Evolutionary conservation across 129 eudicot genomes (phyloP).

Genomic region (Escallonia rubra): DNA sequence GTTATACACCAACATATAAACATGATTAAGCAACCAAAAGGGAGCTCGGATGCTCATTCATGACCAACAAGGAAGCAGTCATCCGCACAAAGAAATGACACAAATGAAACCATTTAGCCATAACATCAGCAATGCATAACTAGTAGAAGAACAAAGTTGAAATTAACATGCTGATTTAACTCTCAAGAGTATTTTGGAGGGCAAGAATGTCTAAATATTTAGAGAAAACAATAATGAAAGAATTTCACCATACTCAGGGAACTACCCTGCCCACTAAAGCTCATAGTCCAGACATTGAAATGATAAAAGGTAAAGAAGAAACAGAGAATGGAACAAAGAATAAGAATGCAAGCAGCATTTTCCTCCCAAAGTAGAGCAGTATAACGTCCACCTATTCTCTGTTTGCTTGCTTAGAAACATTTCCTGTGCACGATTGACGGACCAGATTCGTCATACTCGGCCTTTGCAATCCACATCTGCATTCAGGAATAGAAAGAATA

Average conservation of each 20-base stretch:
- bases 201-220: background rate
- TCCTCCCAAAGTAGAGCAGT: constrained; percentile 8
- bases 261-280: background rate
- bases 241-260: background rate
- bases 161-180: too few relatives aligned
- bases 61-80: too few relatives aligned
- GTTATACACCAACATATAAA: too few relatives aligned
- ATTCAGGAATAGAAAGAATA: background rate
- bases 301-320: background rate
- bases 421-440: constrained; percentile 60
- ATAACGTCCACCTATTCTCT: background rate
- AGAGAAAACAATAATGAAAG: background rate
- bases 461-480: constrained; percentile 46
- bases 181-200: background rate
- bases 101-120: too few relatives aligned
- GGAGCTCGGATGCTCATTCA: too few relatives aligned
- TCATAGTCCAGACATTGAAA: background rate
- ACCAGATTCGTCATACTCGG: constrained; percentile 29
- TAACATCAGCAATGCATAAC: too few relatives aligned
- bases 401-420: constrained; percentile 8
- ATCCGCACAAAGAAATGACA: too few relatives aligned
- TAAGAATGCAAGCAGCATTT: background rate
- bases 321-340: constrained; percentile 7
- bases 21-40: too few relatives aligned
- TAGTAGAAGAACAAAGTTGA: too few relatives aligned